A percentile compares a stretch with the other conserved stretches of the same genome.
These are phyloP conservation scores for Catharanthus roseus DNA, from an alignment of 257 asterid species.

Conservation along the genomic window DNA sequence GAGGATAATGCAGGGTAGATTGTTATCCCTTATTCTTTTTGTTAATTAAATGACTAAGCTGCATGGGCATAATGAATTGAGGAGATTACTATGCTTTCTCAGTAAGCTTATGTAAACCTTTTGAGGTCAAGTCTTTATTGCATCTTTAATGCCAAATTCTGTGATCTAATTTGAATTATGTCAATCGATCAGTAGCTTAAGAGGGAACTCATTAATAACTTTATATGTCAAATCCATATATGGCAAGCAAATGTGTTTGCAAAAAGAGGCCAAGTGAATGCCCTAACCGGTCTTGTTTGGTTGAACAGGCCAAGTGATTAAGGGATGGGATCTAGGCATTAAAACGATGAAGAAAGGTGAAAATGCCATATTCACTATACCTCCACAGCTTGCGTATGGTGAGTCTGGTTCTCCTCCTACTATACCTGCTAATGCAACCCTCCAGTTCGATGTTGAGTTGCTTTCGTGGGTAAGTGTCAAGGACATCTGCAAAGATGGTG, in stretches of 20 bases:
- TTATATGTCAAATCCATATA: neutral
- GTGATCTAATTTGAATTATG: neutral
- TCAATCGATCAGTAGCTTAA: no score
- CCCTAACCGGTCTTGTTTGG: neutral
- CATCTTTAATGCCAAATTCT: neutral
- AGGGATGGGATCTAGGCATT: slow-evolving; percentile 60
- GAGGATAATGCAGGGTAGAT: no score
- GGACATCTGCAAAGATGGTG: slow-evolving; percentile 64
- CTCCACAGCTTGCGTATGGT: slow-evolving; percentile 55
- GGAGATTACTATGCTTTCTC: neutral
- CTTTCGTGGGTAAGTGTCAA: slow-evolving; percentile 58
- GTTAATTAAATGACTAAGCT: no score
- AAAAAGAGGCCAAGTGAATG: neutral
- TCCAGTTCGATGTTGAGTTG: slow-evolving; percentile 54
- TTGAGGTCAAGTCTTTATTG: neutral
- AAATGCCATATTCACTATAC: slow-evolving; percentile 51
- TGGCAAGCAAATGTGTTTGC: neutral
- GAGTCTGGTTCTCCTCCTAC: slow-evolving; percentile 58
- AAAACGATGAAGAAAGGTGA: slow-evolving; percentile 68
- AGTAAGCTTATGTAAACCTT: neutral
- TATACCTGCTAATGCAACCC: slow-evolving; percentile 52
- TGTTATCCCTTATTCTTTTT: no score
- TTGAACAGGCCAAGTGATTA: slow-evolving; percentile 48
- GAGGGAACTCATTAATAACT: neutral
- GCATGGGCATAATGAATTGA: neutral